Conservation (phyloP, 2,329 filamentous ascomycete genomes). For the Fonsecaea erecta region DNA sequence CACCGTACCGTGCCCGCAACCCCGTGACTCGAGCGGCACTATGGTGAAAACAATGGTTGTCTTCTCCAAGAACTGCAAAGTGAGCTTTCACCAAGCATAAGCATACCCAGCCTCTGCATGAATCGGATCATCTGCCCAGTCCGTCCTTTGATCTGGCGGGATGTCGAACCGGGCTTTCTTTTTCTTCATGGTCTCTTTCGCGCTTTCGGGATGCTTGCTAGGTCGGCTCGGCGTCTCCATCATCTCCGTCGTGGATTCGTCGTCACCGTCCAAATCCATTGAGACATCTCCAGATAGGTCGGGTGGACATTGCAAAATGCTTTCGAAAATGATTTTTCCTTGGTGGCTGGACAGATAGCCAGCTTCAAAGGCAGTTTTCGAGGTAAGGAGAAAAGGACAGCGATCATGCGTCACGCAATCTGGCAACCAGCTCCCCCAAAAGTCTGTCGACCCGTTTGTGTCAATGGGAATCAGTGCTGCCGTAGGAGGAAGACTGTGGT, state of each 20-base stretch:
- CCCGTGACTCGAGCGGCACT: too few relatives aligned
- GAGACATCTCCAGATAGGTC: not conserved
- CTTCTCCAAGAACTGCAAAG: too few relatives aligned
- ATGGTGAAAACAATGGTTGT: too few relatives aligned
- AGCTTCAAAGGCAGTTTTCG: constrained; percentile 17
- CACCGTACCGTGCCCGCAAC: too few relatives aligned
- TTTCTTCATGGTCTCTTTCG: not conserved
- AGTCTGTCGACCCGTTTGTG: constrained; percentile 17
- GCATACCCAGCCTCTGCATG: constrained; percentile 8
- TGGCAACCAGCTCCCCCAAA: constrained; percentile 25
- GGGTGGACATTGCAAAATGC: constrained; percentile 16
- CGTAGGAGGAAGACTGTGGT: constrained; percentile 17
- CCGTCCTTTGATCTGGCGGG: not conserved
- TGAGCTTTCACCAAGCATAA: constrained; percentile 16
- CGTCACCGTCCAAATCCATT: not conserved
- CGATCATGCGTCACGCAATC: constrained; percentile 10
- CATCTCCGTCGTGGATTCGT: constrained; percentile 14
- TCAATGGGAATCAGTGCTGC: constrained; percentile 19
- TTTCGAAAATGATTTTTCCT: constrained; percentile 22
- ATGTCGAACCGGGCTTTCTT: constrained; percentile 12
- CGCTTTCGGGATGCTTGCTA: not conserved
- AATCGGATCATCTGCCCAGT: not conserved
- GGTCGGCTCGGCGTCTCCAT: constrained; percentile 18
- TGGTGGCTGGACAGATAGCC: constrained; percentile 16
- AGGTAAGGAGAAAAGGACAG: constrained; percentile 26